Conservation (phyloP, 2,329 filamentous ascomycete genomes). For the Orbilia brochopaga region DNA sequence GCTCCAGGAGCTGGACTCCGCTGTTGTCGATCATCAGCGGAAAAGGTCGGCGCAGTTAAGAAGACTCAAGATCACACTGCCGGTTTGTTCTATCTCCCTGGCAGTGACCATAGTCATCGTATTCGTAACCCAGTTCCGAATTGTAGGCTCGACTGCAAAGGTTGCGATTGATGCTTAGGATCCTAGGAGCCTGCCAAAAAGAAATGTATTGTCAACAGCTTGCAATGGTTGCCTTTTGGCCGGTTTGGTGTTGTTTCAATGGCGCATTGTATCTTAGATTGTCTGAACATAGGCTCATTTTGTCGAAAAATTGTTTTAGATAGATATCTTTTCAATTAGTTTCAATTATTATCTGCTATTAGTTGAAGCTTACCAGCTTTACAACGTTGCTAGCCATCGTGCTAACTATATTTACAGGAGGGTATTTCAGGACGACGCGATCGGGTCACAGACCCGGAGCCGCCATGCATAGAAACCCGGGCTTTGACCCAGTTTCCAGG, state of each 20-base stretch:
- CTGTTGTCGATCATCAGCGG: conserved; percentile 32
- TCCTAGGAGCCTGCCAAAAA: too few species aligned
- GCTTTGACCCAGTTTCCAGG: neutral
- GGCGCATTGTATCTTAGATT: too few species aligned
- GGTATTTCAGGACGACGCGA: neutral
- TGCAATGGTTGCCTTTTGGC: neutral
- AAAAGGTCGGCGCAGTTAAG: conserved; percentile 29
- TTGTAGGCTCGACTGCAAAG: neutral
- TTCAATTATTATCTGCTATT: too few species aligned
- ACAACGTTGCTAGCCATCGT: neutral
- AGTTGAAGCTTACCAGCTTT: neutral
- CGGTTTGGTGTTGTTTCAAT: too few species aligned
- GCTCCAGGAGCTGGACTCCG: conserved; percentile 34
- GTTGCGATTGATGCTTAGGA: neutral
- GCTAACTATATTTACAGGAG: conserved; percentile 21
- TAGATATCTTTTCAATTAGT: too few species aligned
- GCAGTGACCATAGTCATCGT: conserved; percentile 32
- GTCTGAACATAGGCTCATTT: too few species aligned
- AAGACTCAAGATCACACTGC: conserved; percentile 31
- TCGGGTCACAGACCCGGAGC: too few species aligned
- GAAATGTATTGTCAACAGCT: neutral
- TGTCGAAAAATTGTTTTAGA: too few species aligned
- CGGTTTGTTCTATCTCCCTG: conserved; percentile 37
- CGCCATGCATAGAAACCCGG: too few species aligned
- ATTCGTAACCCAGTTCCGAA: conserved; percentile 16